Evolutionary conservation across 805 yeast genomes (phyloP), one percentile per base, ranked within the genome.

Genomic region (Ascoidea asiatica): DNA sequence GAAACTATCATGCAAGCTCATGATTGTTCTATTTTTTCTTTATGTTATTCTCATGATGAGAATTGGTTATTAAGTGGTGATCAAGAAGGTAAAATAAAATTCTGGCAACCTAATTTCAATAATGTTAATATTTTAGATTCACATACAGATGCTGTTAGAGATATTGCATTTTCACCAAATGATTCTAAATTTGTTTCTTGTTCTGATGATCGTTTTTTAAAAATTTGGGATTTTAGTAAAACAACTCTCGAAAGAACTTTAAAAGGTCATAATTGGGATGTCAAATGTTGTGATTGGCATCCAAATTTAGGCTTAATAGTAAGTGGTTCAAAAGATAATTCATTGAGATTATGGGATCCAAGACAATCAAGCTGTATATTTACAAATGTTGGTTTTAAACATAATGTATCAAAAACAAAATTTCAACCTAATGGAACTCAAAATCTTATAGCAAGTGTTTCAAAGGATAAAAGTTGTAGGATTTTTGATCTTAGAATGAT

Each of bases 1-100:
- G 99, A 92, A 60, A 86, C 95, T 44, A 88, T 92, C 51, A 92
- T 89, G 94, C 98, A 92, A 66, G 97, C 97, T 1, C 99, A 92
- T 62, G 99, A 92, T 59, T 71, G 82, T 48, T 88, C 96, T 0
- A 82, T 92, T 36, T 72, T 88, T 33, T 70, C 90, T 1, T 65
- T 87, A 56, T 72, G 75, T 51, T 92, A 90, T 63, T 79, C 92
- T 5, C 94, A 87, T 59, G 80, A 81, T 48, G 96, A 87, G 49
- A 96, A 89, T 50, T 92, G 97, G 97, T 71, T 92, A 48, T 66
- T 92, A 20, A 81, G 94, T 56, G 96, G 95, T 36, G 97, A 92
- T 63, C 90, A 88, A 54, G 88, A 81, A 46, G 99, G 98, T 21
- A 69, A 72, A 5, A 74, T 92, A 55, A 92, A 92, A 65, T 90